Percentiles rank a stretch among this genome's conserved stretches.
Evolutionary conservation across 2,329 filamentous ascomycete species (phyloP).

Genomic region (Aspergillus sp.): DNA sequence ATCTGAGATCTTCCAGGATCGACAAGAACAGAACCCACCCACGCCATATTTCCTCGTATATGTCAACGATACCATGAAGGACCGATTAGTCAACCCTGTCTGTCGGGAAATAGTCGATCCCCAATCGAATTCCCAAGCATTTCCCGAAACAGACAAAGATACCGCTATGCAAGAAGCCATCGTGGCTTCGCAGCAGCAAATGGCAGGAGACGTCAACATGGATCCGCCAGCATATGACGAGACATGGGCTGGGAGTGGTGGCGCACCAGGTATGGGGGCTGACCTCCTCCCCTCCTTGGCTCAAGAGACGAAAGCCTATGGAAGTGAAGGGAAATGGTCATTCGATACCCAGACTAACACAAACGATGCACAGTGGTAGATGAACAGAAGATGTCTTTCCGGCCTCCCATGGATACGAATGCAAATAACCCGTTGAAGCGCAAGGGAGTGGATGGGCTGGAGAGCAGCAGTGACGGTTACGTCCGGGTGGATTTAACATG

Average conservation of each 20-base stretch:
- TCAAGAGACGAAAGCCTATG: constrained; percentile 4
- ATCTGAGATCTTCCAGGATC: constrained; percentile 60
- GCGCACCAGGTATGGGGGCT: constrained; percentile 23
- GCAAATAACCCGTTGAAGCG: constrained; percentile 29
- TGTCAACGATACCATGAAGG: constrained; percentile 60
- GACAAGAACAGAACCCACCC: constrained; percentile 56
- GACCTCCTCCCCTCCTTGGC: constrained; percentile 6
- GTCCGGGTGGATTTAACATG: background rate
- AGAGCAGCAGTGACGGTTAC: background rate
- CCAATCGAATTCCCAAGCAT: constrained; percentile 3
- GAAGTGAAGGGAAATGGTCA: constrained; percentile 4
- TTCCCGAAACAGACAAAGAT: constrained; percentile 1
- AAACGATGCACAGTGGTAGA: constrained; percentile 23
- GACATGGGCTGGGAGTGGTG: constrained; percentile 11
- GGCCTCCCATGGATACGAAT: constrained; percentile 5
- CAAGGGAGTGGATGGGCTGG: constrained; percentile 20
- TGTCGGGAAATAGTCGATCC: constrained; percentile 36
- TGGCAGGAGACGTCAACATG: constrained; percentile 20
- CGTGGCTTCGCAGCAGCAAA: constrained; percentile 1
- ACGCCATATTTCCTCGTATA: constrained; percentile 82
- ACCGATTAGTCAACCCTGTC: constrained; percentile 54
- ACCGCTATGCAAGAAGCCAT: constrained; percentile 13
- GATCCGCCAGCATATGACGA: constrained; percentile 25
- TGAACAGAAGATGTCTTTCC: constrained; percentile 5
- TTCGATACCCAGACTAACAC: constrained; percentile 18